Evolutionary conservation across 805 yeast genomes (phyloP).

Genomic region (Candida vartiovaarae): DNA sequence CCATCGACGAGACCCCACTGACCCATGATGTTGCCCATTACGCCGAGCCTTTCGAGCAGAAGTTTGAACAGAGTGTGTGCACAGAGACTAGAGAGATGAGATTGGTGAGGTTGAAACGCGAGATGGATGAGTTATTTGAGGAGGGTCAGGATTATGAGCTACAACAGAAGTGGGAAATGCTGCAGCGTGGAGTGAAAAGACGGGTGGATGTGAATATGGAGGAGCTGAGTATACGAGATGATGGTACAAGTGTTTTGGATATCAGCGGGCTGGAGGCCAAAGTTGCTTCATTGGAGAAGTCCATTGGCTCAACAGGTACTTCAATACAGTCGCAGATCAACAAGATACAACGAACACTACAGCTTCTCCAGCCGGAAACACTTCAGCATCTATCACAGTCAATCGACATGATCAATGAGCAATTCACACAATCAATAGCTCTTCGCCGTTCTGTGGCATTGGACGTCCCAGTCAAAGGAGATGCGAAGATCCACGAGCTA

Average conservation of each 20-base stretch:
- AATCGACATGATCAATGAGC: constrained; percentile 20
- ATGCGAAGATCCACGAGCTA: constrained; percentile 21
- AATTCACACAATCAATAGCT: constrained; percentile 23
- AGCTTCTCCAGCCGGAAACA: constrained; percentile 23
- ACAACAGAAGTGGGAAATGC: constrained; percentile 10
- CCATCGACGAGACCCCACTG: constrained; percentile 7
- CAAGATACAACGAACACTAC: constrained; percentile 23
- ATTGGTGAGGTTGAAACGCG: constrained; percentile 31
- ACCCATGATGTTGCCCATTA: no score
- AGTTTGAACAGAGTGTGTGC: background rate
- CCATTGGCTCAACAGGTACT: constrained; percentile 14
- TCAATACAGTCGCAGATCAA: constrained; percentile 23
- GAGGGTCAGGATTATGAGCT: background rate
- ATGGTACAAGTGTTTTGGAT: no score
- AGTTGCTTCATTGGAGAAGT: constrained; percentile 12
- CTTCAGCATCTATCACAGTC: constrained; percentile 15
- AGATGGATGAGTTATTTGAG: constrained; percentile 28
- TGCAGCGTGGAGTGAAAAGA: background rate
- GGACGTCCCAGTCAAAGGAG: constrained; percentile 16
- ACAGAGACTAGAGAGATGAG: constrained; percentile 34
- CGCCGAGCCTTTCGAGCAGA: no score
- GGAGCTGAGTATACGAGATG: no score
- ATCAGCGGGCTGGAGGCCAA: constrained; percentile 8
- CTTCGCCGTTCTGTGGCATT: constrained; percentile 15
- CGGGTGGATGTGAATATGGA: no score